Base-by-base conservation (phyloP, 2,329 filamentous ascomycete species). In the Phaeosphaeria sp. region DNA sequence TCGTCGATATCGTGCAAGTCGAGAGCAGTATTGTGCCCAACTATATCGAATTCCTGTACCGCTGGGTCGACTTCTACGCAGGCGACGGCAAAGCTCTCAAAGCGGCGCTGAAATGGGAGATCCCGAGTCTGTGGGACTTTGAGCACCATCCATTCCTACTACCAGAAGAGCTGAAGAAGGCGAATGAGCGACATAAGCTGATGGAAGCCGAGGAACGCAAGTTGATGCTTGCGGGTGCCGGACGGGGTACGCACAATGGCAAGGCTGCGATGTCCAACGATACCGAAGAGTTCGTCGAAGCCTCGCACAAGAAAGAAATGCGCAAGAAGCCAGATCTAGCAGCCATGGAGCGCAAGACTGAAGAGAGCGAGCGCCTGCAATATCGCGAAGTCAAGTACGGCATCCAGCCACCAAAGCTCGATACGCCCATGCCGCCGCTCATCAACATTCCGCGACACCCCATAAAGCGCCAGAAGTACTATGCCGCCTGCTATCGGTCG, bases 121-220 rank as follows among this genome's bases (percentile, higher is more conserved):
- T 77, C 22, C 74, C 73, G 9, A 74, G 69, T 47, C 51, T 77
- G 36, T 74, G 70, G 71, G 67, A 73, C 39, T 77, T 75, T 50
- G 73, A 76, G 24, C 64, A 66, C 18, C 73, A 74, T 30, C 73
- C 74, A 17, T 53, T 68, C 24, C 20, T 64, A 8, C 45, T 74
- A 15, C 59, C 65, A 6, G 52, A 18, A 18, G 60, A 63, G 1
- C 17, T 56, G 9, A 57, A 51, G 39, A 59, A 62, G 24, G 55
- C 43, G 6, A 20, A 44, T 3, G 48, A 47, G 20, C 44, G 55
- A 47, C 49, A 33, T 11, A 48, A 36, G 4, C 30, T n/a, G 3
- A 8, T 15, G 25, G 18, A 15, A 11, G 20, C 11, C 1, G 18
- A 36, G 18, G 18, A 40, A 8, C 9, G 21, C 2, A 36, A 36